These are phyloP conservation scores for Sporothrix mexicana DNA, from an alignment of 2,329 filamentous ascomycete genomes.

Conservation along the genomic window DNA sequence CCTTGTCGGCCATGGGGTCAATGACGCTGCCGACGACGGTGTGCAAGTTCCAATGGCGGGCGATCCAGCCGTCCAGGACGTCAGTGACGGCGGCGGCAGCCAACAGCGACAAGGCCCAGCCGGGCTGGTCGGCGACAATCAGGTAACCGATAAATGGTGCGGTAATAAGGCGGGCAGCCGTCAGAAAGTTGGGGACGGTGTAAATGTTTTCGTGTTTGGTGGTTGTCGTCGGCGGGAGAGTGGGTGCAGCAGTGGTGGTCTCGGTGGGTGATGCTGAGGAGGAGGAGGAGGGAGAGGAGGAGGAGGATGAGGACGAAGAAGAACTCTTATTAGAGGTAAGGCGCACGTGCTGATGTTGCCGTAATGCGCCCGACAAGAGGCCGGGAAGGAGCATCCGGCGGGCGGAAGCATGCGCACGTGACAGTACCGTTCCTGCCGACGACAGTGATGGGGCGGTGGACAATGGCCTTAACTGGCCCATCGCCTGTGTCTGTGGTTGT, in stretches of 20 bases:
- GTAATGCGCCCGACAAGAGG: background rate
- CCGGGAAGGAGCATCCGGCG: background rate
- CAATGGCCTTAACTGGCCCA: background rate
- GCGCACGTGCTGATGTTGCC: constrained; percentile 20
- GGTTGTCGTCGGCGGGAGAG: background rate
- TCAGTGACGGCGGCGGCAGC: constrained; percentile 91
- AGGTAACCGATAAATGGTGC: constrained; percentile 89
- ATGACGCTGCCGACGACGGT: constrained; percentile 95
- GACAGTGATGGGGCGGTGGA: constrained; percentile 1
- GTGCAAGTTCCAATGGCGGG: constrained; percentile 82
- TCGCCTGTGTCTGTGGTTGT: background rate
- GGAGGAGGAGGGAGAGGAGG: background rate
- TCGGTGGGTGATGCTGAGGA: background rate
- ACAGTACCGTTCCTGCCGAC: background rate
- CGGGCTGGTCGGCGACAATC: constrained; percentile 80
- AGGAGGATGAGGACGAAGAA: background rate
- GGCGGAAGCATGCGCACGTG: background rate
- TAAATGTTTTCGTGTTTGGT: constrained; percentile 84
- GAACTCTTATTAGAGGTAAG: constrained; percentile 17
- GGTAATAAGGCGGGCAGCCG: constrained; percentile 80
- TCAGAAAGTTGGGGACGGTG: constrained; percentile 93
- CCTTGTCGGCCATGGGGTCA: constrained; percentile 96
- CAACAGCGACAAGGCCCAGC: constrained; percentile 82
- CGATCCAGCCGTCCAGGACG: constrained; percentile 91
- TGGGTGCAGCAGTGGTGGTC: background rate